phyloP scores from a whole-genome alignment of 345 rosid genomes.

The Populus euphratica region DNA sequence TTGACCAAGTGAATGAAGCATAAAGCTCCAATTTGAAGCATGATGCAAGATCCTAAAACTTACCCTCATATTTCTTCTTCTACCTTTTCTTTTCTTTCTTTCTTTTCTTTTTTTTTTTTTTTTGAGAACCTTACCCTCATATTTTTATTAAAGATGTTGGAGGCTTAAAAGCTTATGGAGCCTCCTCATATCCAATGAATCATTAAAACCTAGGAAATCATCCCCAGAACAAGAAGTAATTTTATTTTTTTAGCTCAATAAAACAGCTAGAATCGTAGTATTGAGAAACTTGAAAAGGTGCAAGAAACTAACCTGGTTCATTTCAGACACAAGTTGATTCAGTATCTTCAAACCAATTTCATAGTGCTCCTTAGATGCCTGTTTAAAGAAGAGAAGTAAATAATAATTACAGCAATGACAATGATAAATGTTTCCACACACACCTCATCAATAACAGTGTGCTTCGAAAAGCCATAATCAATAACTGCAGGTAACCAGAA shows the following conservation, averaged over 20 bases:
- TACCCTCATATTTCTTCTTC: background rate
- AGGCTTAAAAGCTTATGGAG: background rate
- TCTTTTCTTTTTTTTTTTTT: no score
- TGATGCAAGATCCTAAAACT: background rate
- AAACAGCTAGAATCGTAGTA: background rate
- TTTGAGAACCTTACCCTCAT: background rate
- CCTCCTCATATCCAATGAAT: background rate
- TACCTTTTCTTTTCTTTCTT: background rate
- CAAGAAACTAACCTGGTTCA: slow-evolving; percentile 73
- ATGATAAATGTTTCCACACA: background rate
- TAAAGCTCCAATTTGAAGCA: background rate
- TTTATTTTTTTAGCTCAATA: background rate
- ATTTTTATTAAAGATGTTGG: background rate
- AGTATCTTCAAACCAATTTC: slow-evolving; percentile 92
- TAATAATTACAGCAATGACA: background rate
- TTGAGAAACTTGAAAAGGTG: background rate
- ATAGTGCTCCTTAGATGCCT: slow-evolving; percentile 86
- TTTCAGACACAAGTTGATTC: slow-evolving; percentile 95
- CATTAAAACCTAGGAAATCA: background rate
- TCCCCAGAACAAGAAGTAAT: background rate
- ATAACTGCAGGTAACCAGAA: background rate
- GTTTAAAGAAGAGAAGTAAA: slow-evolving; percentile 20
- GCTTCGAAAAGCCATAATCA: background rate
- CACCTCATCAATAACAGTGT: background rate
- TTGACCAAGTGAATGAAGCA: background rate